Evolutionary conservation across 2,329 filamentous ascomycete species (phyloP), one percentile per base, ranked within the genome.

Genomic region (Lecanicillium sp.): DNA sequence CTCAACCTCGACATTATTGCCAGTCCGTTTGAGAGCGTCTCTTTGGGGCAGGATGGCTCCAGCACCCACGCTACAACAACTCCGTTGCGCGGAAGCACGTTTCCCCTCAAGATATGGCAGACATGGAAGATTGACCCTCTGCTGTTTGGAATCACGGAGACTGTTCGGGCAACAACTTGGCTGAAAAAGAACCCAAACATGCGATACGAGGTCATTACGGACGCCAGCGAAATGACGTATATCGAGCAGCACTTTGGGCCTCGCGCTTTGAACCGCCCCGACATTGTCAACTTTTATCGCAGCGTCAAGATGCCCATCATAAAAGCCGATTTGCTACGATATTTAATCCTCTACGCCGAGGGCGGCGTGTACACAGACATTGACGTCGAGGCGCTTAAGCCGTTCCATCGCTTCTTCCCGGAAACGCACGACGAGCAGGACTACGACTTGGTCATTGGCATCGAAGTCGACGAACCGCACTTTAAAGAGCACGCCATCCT

Each of bases 61-160:
- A 25, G 7, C 11, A 6, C 22, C 11, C 22, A 6, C 6, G 11
- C 22, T 25, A 25, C 22, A 7, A 25, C 22, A 25, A 6, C 22
- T 25, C 22, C n/a, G n/a, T n/a, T 25, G 6, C 22, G 22, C 22
- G 56, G 51, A 36, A 53, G 47, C 48, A 55, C 47, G 17, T 86
- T 79, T 49, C 82, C 71, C 5, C 69, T 69, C 40, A 87, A 86
- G 59, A 82, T 87, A 47, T 87, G 81, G 82, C 82, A 87, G 58
- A 81, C 77, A 1, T 87, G 82, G 82, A 87, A 85, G 56, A 72
- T 81, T 19, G 72, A 81, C 44, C 77, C 81, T 3, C 63, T 84
- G 25, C 65, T 67, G 3, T 84, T 85, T 51, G 81, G 83, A 45
- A 69, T 78, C 49, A 69, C 75, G 37, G 79, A 86, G 49, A 62